Evolutionary conservation across 1,284 basidiomycete genomes (phyloP), one percentile per base, ranked within the genome.

Genomic region (Boletellus sp.): DNA sequence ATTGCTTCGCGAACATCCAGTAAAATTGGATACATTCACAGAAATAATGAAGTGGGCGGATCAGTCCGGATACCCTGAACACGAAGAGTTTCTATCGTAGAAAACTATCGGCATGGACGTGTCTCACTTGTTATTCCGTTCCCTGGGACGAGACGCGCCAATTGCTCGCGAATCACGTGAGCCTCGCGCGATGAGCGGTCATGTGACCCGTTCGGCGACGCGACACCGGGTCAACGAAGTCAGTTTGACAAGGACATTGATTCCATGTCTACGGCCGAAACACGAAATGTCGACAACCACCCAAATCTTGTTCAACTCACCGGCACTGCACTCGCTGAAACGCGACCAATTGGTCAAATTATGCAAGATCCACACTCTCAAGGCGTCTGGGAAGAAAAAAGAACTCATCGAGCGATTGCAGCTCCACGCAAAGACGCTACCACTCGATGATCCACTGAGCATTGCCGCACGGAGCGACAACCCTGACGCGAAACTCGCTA

Each of bases 281-380:
- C 49, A 15, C 18, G 22, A 53, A 32, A 82, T 81, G 84, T 79
- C 82, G 37, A 82, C 81, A 7, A 86, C 85, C 2, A 87, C 85
- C 0, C 76, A 87, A 60, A 90, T 91, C 47, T 70, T 91, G 8
- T 89, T 86, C 72, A 89, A 91, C 68, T 87, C 86, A 4, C 86
- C 87, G 0, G 88, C 89, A 1, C 69, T 91, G 22, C 81, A 88
- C 63, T 85, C 86, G 12, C 78, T 91, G 38, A 89, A 89, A 65
- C 84, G 88, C 44, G 82, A 88, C 45, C 88, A 91, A 61, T 83
- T 91, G 40, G 76, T 89, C 53, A 88, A 86, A 58, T 75, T 91
- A 41, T 91, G 89, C 80, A 90, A 90, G 67, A 79, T 83, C 22
- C 86, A 91, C 65, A 76, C 80, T 0, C 74, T 91, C 65, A 90